phyloP scores from a whole-genome alignment of 176 grass and related monocot species.

The Hyparrhenia diplandra region DNA sequence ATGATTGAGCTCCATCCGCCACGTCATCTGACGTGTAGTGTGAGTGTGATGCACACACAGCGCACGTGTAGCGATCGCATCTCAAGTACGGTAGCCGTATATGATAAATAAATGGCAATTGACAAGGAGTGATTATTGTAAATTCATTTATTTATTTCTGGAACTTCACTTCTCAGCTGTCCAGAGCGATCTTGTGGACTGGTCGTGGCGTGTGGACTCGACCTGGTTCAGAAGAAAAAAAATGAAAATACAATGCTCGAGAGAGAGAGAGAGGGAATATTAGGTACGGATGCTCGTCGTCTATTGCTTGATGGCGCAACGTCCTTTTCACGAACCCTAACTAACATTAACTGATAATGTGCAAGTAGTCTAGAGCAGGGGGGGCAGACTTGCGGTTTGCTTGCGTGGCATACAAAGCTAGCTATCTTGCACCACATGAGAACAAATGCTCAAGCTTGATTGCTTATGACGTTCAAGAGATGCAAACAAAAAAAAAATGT shows the following conservation, averaged over 20 bases:
- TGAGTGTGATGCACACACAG: not conserved
- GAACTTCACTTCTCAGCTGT: no score
- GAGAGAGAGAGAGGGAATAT: not conserved
- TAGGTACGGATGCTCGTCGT: not conserved
- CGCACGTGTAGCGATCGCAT: not conserved
- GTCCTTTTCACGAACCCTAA: slow-evolving; percentile 25
- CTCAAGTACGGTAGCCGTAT: not conserved
- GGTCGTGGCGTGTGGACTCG: not conserved
- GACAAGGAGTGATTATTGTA: not conserved
- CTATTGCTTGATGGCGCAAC: not conserved
- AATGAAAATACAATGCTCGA: no score
- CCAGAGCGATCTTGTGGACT: not conserved
- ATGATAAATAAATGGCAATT: not conserved
- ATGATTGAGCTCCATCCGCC: not conserved
- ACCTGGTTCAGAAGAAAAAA: not conserved
- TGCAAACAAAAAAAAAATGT: no score
- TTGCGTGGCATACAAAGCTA: no score
- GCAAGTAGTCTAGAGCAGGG: no score
- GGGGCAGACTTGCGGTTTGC: no score
- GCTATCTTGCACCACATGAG: not conserved
- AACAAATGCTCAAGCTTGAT: not conserved
- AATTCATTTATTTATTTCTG: not conserved
- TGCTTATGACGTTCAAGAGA: not conserved
- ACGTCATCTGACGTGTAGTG: not conserved
- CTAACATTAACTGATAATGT: not conserved